Base-by-base conservation (phyloP, 441 rosid genomes). In the Pelargonium fulgidum region DNA sequence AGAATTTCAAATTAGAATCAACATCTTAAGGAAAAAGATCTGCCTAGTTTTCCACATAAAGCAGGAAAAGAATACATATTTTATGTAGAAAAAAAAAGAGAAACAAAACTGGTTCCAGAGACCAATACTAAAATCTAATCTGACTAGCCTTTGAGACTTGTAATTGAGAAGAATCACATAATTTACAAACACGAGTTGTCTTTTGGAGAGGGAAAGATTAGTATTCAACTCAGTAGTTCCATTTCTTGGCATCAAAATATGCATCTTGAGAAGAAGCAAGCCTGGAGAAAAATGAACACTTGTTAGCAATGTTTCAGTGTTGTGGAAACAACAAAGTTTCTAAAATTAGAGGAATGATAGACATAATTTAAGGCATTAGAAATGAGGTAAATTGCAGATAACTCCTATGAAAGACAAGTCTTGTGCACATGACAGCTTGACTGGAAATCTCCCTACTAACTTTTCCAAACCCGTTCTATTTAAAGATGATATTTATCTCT, bases 121-220 rank as follows among this genome's bases (percentile, higher is more conserved):
- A 3, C 36, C 58, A 36, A 13, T 45, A 26, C 17, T 10, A 39
- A 33, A 22, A 41, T 16, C 47, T 11, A 22, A 41, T 16, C 47
- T 11, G 67, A 45, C 44, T 52, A 45, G 73, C 74, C 64, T n/a
- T n/a, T n/a, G 58, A 54, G 62, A 71, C 56, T 65, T 72, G 69
- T 69, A 81, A 74, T 54, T 22, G 70, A 68, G 50, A 62, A 69
- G 58, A 72, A 70, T 68, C 36, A 42, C 64, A 70, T 66, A 71
- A 78, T 81, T 62, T 76, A 83, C 76, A 72, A 72, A 70, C 70
- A 67, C 20, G 54, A 64, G 33, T 29, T 45, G 20, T 12, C 39
- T 56, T 14, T 7, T 7, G 19, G 16, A 24, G 24, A 22, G 24
- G 9, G 22, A 26, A 62, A 8, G 10, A 26, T 22, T 26, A 11